Evolutionary conservation across 148 eudicot genomes (phyloP).

Genomic region (Vaccinium corymbosum): DNA sequence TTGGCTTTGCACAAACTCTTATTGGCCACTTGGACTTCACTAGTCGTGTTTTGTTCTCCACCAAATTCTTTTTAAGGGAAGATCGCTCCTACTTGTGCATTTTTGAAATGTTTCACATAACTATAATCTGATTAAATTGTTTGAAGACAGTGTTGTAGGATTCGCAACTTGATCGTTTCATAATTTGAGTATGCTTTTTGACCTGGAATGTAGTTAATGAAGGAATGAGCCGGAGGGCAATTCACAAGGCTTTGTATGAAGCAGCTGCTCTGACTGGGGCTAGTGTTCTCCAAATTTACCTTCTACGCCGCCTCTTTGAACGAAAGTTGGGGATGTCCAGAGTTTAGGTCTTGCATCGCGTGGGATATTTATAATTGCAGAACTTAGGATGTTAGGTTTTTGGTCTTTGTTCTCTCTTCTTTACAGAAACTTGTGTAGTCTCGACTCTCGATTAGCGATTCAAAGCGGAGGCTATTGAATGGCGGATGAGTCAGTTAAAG

Average conservation of each 20-base stretch:
- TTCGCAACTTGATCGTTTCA: neutral
- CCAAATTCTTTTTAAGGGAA: neutral
- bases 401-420: neutral
- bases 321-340: conserved; percentile 63
- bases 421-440: neutral
- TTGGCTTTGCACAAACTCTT: neutral
- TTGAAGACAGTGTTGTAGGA: neutral
- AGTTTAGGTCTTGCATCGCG: conserved; percentile 32
- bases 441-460: neutral
- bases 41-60: neutral
- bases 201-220: conserved; percentile 66
- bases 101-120: neutral
- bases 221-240: conserved; percentile 72
- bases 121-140: neutral
- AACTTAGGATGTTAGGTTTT: neutral
- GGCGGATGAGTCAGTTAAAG: neutral
- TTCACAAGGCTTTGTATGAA: conserved; percentile 75
- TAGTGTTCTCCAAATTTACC: conserved; percentile 74
- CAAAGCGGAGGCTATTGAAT: neutral
- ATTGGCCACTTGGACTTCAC: neutral
- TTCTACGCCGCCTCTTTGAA: conserved; percentile 70
- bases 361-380: neutral
- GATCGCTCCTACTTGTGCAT: neutral
- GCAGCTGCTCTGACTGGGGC: conserved; percentile 65
- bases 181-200: neutral